Base-by-base conservation (phyloP, 192 early-diverging fungal genomes). In the Backusella circina region DNA sequence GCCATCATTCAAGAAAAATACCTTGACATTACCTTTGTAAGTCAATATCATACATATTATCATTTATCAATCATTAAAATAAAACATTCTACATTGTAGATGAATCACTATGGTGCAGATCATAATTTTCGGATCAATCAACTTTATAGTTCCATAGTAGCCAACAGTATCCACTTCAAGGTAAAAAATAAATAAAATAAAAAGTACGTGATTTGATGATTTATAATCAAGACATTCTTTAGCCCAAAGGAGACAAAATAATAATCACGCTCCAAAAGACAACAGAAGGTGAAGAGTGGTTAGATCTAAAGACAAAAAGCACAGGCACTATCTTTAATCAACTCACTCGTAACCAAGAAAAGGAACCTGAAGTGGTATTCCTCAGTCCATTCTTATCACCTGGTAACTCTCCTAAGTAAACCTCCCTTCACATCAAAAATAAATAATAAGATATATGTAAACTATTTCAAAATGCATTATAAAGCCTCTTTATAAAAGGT, bases 61-160 rank as follows among this genome's bases (percentile, higher is more conserved):
- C 44, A n/a, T 47, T 15, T 18, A 3, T 26, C 13, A 1, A 5
- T 36, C 41, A 67, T 26, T 33, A 75, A 67, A 15, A 15, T 54
- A 75, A 47, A 47, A 16, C 18, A 47, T 57, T 12, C 68, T 69
- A 66, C 68, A 8, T 32, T 44, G 8, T 38, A 78, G 77, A 47
- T 65, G 30, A 73, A 73, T 37, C 77, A 78, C 26, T 28, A 73
- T 39, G 71, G 77, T 18, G 71, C 41, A 6, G 28, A 78, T 36
- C 38, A 73, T 71, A 78, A 78, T 30, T 78, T 78, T 32, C 73
- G 71, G 28, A 37, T 78, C 12, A 51, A 41, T 35, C 72, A 78
- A 16, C 41, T 78, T 15, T 38, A 72, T 15, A 50, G 71, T 10
- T 44, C 37, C 15, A 65, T 78, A 9, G 16, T 73, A 30, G 30